Evolutionary conservation across 139 green algal genomes (phyloP).

Genomic region (Tetraselmis striata): DNA sequence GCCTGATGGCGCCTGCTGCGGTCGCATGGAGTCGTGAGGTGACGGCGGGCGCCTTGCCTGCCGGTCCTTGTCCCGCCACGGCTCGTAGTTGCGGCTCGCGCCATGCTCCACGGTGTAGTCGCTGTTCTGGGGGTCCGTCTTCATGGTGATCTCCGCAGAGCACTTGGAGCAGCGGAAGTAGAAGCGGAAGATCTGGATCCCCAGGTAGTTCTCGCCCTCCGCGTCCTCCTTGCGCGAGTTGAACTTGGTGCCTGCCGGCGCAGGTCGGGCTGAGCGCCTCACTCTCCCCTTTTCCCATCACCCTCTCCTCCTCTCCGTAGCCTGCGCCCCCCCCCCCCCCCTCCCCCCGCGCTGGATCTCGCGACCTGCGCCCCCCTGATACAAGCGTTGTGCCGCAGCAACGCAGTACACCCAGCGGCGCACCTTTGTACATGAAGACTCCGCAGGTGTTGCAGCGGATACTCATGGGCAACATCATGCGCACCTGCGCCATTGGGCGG

Average conservation of each 20-base stretch:
- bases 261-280: too few relatives aligned
- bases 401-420: too few relatives aligned
- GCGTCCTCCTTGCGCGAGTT: constrained; percentile 95
- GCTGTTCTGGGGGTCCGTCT: constrained; percentile 91
- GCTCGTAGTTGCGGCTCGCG: constrained; percentile 92
- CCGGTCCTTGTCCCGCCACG: constrained; percentile 74
- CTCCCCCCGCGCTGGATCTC: too few relatives aligned
- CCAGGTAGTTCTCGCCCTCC: constrained; percentile 85
- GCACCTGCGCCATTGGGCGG: too few relatives aligned
- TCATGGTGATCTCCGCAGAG: constrained; percentile 90
- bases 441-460: constrained; percentile 93
- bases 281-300: too few relatives aligned
- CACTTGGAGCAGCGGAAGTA: constrained; percentile 92
- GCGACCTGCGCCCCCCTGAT: too few relatives aligned
- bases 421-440: constrained; percentile 93
- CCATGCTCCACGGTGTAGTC: constrained; percentile 92
- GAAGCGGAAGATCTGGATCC: constrained; percentile 89
- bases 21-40: not conserved
- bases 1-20: too few relatives aligned
- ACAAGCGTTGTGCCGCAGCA: too few relatives aligned
- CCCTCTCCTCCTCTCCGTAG: too few relatives aligned
- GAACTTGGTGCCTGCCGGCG: constrained; percentile 86
- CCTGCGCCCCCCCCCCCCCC: too few relatives aligned
- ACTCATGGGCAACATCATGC: constrained; percentile 98
- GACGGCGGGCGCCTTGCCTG: not conserved